A percentile compares a stretch with the other conserved stretches of the same genome.
Evolutionary conservation across 441 rosid species (phyloP).

Genomic region (Aquilaria agallochum): DNA sequence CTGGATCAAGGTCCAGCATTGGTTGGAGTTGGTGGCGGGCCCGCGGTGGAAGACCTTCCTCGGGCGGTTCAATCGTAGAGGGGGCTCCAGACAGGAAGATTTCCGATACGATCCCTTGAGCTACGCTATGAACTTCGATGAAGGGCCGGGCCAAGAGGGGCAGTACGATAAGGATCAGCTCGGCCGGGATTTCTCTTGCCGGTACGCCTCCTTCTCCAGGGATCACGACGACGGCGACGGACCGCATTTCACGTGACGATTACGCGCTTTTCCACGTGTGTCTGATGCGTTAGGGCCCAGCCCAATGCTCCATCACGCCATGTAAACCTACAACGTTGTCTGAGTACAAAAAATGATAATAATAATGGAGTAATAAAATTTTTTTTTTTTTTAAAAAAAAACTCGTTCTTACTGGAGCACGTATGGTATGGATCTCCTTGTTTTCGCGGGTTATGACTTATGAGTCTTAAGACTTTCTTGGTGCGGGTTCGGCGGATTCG

Average conservation of each 20-base stretch:
- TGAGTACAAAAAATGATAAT: too few relatives aligned
- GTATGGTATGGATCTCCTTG: too few relatives aligned
- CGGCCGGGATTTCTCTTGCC: constrained; percentile 49
- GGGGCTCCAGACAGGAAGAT: constrained; percentile 10
- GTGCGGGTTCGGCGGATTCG: too few relatives aligned
- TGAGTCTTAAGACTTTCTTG: too few relatives aligned
- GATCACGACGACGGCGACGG: constrained; percentile 37
- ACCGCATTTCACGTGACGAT: constrained; percentile 19
- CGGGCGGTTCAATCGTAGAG: constrained; percentile 32
- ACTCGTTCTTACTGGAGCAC: too few relatives aligned
- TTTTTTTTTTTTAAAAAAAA: too few relatives aligned
- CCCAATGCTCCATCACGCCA: too few relatives aligned
- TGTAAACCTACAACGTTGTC: too few relatives aligned
- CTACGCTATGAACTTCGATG: constrained; percentile 66
- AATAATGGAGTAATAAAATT: too few relatives aligned
- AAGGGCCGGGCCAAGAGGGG: constrained; percentile 36
- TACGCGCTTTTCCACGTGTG: not conserved
- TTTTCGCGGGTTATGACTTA: too few relatives aligned
- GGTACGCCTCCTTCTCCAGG: constrained; percentile 53
- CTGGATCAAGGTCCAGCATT: constrained; percentile 54
- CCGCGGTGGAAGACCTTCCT: constrained; percentile 61
- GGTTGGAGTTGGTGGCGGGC: constrained; percentile 58
- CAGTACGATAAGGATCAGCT: constrained; percentile 35
- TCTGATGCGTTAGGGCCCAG: not conserved
- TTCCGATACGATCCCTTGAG: constrained; percentile 59